Evolutionary conservation across 768 basidiomycete genomes (phyloP), one percentile per base, ranked within the genome.

Genomic region (Pisolithus albus): DNA sequence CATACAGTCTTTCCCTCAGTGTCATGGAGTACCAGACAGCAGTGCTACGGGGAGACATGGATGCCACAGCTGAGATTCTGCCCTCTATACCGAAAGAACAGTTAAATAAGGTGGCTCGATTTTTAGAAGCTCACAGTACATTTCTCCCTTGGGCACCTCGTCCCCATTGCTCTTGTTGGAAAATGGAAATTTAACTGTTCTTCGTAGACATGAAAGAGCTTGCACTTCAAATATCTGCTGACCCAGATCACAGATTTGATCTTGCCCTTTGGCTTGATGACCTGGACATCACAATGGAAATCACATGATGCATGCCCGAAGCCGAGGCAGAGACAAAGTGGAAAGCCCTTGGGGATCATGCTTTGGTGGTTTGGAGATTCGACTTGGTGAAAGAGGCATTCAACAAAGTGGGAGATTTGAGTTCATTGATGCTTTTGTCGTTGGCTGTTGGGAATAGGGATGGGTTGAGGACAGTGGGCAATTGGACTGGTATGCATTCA

Each of bases 21-120:
- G 82, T 98, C 41, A 89, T 99, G 24, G 96, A 98, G 69, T 98
- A 98, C 64, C 94, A 98, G 68, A 94, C 92, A 0, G 94, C 94
- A 0, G 81, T 98, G 21, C 78, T 99, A 18, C 83, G 93, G 18
- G 88, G 85, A 2, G 95, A 98, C 64, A 81, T 87, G 81, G 86
- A 85, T 4, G 77, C 79, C 9, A 94, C 95, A 0, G 79, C 77
- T 3, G 87, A 88, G 63, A 84, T 97, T 37, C 70, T 97, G 39
- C 86, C 89, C 0, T 80, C 77, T 5, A 73, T 98, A n/a, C 94
- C 95, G 0, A 83, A 83, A 59, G 91, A 92, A 50, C 91, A 97
- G 62, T 75, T 90, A 38, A 94, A 92, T 74, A 88, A 87, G 58
- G 86, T 98, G 36, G 96, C 96, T 1, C 75, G 93, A 42, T 99